Base-by-base conservation (phyloP, 345 rosid species). In the Carallia pectinifolia region DNA sequence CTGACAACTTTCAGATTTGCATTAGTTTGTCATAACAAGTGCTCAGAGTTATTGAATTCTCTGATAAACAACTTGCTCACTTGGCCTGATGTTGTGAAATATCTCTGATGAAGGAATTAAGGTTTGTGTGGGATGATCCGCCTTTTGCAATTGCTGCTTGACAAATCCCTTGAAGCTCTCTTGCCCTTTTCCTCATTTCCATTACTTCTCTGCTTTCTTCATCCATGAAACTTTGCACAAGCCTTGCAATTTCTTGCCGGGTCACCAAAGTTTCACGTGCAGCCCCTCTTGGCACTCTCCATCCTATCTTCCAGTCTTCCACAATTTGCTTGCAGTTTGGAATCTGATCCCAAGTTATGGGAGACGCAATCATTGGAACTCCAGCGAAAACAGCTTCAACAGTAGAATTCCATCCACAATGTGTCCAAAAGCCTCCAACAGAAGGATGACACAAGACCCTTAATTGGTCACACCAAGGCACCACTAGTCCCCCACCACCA, bases 401-500 rank as follows among this genome's bases (percentile, higher is more conserved):
- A 7, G 71, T 66, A 34, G 71, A 73, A 66, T 66, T 66, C 71
- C 76, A 66, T 5, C 76, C 67, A 23, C 71, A 60, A 29, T 66
- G 76, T 8, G 61, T 60, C 76, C 66, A 66, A 61, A 73, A 73
- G 2, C 71, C 71, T 4, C 76, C 71, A 10, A 72, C 71, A 48
- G 76, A 33, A 60, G 65, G 38, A 58, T 66, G 76, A 60, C 70
- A 18, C 31, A 72, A 59, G 27, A 72, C 65, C 65, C 65, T 65
- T 58, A 72, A 18, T 37, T 72, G 76, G 58, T 72, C 65, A 66
- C 76, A 66, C 71, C 71, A 73, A 1, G 71, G 66, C 66, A 73
- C 10, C 12, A 66, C 76, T 17, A 66, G 36, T 33, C 76, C 76
- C 4, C 61, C 31, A 7, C 39, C 44, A 37, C 54, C 40, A 15